These are phyloP conservation scores for Podila epigama DNA, from an alignment of 192 early-diverging fungal species.

Conservation along the genomic window DNA sequence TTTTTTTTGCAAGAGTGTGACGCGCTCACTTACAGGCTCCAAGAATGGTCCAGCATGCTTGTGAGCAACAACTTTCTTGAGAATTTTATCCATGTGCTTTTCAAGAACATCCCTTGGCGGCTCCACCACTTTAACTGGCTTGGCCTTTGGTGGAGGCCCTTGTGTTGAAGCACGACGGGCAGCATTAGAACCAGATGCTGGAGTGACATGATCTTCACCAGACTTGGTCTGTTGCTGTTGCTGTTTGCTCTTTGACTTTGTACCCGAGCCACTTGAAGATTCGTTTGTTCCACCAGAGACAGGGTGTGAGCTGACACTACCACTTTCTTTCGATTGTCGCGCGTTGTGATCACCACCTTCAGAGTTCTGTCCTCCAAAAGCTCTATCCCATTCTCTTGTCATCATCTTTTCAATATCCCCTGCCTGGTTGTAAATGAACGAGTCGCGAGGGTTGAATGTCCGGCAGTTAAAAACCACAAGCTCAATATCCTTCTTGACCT, in stretches of 20 bases:
- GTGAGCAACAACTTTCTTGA: conserved; percentile 49
- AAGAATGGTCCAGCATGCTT: conserved; percentile 52
- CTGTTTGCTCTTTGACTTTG: conserved; percentile 34
- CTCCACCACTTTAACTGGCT: conserved; percentile 19
- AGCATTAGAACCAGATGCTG: neutral
- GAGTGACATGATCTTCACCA: neutral
- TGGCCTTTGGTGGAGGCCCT: conserved; percentile 23
- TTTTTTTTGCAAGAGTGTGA: too few relatives aligned
- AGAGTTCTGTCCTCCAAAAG: conserved; percentile 37
- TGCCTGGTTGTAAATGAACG: conserved; percentile 62
- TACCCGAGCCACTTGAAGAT: neutral
- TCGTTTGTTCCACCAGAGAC: neutral
- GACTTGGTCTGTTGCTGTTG: conserved; percentile 14
- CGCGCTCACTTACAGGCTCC: conserved; percentile 54
- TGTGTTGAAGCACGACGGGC: conserved; percentile 21
- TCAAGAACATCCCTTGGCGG: conserved; percentile 27
- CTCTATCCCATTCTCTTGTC: conserved; percentile 28
- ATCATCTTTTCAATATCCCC: conserved; percentile 55
- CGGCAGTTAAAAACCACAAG: conserved; percentile 74
- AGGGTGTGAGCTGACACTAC: neutral
- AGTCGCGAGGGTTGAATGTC: conserved; percentile 61
- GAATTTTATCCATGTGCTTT: conserved; percentile 35
- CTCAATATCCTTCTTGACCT: conserved; percentile 64
- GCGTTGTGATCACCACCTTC: neutral
- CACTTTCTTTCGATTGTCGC: neutral